phyloP scores from a whole-genome alignment of 192 early-diverging fungal species.

The Cladochytrium replicatum region DNA sequence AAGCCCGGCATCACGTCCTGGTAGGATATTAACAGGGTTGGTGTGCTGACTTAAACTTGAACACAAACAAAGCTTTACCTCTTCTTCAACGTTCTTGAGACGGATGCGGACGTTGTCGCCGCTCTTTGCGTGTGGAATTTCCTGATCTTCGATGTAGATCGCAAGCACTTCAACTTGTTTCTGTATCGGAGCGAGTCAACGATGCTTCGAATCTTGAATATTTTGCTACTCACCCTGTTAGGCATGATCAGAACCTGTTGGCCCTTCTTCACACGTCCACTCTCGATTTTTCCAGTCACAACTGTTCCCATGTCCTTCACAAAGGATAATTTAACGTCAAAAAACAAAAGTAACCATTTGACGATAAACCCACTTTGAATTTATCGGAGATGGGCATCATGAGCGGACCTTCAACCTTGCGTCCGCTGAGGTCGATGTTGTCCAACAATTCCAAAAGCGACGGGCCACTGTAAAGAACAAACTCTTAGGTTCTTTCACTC shows the following conservation, averaged over 20 bases:
- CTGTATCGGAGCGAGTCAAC: constrained; percentile 16
- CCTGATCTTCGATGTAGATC: constrained; percentile 77
- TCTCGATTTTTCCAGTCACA: constrained; percentile 93
- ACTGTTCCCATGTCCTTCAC: constrained; percentile 90
- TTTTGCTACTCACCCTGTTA: constrained; percentile 52
- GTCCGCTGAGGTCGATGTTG: constrained; percentile 65
- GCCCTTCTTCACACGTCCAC: constrained; percentile 82
- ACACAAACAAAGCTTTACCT: constrained; percentile 33
- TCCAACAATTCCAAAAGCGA: constrained; percentile 85
- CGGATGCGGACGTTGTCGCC: constrained; percentile 93
- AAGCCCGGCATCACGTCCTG: constrained; percentile 76
- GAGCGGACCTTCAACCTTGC: constrained; percentile 80
- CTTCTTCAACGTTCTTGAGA: constrained; percentile 88
- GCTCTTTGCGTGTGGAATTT: constrained; percentile 59
- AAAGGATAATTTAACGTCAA: constrained; percentile 2
- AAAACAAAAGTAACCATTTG: not conserved
- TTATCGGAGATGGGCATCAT: constrained; percentile 94
- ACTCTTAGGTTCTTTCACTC: not conserved
- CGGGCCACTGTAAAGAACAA: constrained; percentile 47
- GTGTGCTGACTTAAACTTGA: not conserved
- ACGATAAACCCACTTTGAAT: constrained; percentile 50
- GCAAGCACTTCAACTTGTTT: constrained; percentile 62
- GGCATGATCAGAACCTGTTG: constrained; percentile 87
- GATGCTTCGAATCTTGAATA: not conserved
- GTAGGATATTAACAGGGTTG: not conserved